phyloP scores from a whole-genome alignment of 2,329 filamentous ascomycete genomes.

The Lasiodiplodia citricola region DNA sequence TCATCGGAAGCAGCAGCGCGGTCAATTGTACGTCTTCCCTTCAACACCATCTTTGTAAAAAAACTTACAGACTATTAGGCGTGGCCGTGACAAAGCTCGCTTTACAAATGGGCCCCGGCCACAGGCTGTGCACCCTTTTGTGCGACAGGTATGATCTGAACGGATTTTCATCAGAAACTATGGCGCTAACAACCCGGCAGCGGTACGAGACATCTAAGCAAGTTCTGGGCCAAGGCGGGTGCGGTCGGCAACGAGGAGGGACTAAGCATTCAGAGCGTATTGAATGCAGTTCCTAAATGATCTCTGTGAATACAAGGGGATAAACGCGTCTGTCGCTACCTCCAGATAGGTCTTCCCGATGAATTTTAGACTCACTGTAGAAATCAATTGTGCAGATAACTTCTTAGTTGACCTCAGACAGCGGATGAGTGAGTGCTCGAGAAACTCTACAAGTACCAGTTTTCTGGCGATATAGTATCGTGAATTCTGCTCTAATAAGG shows the following conservation, averaged over 20 bases:
- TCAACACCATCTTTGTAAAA: background rate
- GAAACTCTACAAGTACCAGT: too few relatives aligned
- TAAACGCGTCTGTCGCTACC: background rate
- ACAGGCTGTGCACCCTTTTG: slow-evolving; percentile 77
- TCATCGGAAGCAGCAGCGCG: slow-evolving; percentile 92
- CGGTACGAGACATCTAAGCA: slow-evolving; percentile 80
- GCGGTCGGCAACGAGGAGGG: slow-evolving; percentile 62
- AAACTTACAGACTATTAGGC: slow-evolving; percentile 33
- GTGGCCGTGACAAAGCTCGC: slow-evolving; percentile 76
- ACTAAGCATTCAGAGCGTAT: slow-evolving; percentile 63
- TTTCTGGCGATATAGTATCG: too few relatives aligned
- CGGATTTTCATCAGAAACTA: background rate
- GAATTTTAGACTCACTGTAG: too few relatives aligned
- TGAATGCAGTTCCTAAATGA: slow-evolving; percentile 38
- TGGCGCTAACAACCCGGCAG: slow-evolving; percentile 33
- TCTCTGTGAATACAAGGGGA: background rate
- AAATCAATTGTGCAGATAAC: too few relatives aligned
- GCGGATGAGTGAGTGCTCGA: too few relatives aligned
- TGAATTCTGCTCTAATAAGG: too few relatives aligned
- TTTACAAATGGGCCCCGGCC: slow-evolving; percentile 65
- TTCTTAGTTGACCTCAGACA: too few relatives aligned
- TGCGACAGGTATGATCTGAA: slow-evolving; percentile 64
- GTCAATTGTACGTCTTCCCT: slow-evolving; percentile 75
- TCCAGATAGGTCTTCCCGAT: background rate
- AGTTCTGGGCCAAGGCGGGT: slow-evolving; percentile 79